Base-by-base conservation (phyloP, 2,329 filamentous ascomycete genomes). In the Colletotrichum karsti region DNA sequence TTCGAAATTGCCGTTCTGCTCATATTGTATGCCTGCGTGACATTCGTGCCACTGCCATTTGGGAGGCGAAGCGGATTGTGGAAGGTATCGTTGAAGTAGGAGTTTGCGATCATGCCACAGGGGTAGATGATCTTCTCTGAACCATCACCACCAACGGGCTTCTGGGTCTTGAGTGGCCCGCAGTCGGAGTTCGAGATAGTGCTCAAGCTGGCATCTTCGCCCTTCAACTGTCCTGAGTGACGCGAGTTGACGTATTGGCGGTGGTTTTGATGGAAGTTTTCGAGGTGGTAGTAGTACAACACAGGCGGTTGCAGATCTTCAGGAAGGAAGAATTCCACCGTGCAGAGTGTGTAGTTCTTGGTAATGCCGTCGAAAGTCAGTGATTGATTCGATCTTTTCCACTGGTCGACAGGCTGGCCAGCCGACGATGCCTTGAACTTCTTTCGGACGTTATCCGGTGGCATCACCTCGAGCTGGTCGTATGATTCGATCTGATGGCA, bases 81-180 rank as follows among this genome's bases (percentile, higher is more conserved):
- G 15, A 62, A 62, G 6, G 59, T 62, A 15, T 62, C 59, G 59
- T 62, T 62, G 37, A 62, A 62, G 10, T 55, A 55, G 4, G 48
- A 46, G 22, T 62, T 62, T 26, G 59, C 37, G 13, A 62, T 62
- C 39, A 55, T 41, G 2, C 59, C 59, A 9, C 59, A 62, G 9
- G 59, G 58, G 35, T 12, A 61, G 9, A 61, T 53, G 35, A 61
- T 48, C 10, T 30, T 26, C 13, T 54, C 50, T 6, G 20, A 28
- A 1, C 53, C 53, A 10, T 33, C n/a, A 2, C 12, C n/a, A n/a
- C n/a, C n/a, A n/a, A n/a, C 24, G 12, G 10, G 8, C 7, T 57
- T 26, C 1, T 30, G 46, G 18, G 28, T 24, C 22, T 13, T 42
- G 4, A 46, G 59, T 1, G 48, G 59, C 12, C 18, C 50, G 15